Base-by-base conservation (phyloP, 768 basidiomycete species). In the Epithele typhae region DNA sequence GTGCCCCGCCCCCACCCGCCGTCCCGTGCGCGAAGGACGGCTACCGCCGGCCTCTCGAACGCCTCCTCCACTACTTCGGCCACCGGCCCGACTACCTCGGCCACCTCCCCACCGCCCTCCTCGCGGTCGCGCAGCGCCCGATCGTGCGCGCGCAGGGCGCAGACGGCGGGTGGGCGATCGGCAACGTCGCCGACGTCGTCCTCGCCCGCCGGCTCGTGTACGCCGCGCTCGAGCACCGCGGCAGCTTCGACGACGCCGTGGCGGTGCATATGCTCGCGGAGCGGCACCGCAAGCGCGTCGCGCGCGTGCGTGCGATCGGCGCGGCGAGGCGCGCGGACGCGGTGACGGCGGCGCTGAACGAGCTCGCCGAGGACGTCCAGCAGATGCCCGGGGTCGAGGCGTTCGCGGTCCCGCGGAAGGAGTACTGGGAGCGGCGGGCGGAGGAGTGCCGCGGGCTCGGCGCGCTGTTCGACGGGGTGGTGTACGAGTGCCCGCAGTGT, bases 111-210 rank as follows among this genome's bases (percentile, higher is more conserved):
- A 17, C 46, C 7, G 42, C 47, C 33, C 49, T 57, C 15, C 25
- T 54, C 39, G 14, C 25, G 3, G 42, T 54, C 39, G 56, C 56
- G 6, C 56, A 57, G 27, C 40, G n/a, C 8, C 56, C 56, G 18
- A 57, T 57, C 24, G 48, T 54, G 5, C 56, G 56, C 42, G 44
- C 40, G 18, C 14, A 49, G 0, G 46, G 44, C 5, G 45, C 40
- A 3, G 22, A 27, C 1, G 14, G 21, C 18, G 50, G 50, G 14
- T 54, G 50, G 45, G 50, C 56, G 5, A 43, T 49, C 32, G 56
- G 56, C 15, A 57, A 57, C 38, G 56, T 54, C 41, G 21, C 41
- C 10, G 56, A 57, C 44, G 56, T 54, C 30, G 50, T 45, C 36
- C 47, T 54, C 40, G 56, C 56, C 1, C 56, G 56, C 18, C 46